Base-by-base conservation (phyloP, 495 filamentous ascomycete genomes). In the Penicillium chermesinum region DNA sequence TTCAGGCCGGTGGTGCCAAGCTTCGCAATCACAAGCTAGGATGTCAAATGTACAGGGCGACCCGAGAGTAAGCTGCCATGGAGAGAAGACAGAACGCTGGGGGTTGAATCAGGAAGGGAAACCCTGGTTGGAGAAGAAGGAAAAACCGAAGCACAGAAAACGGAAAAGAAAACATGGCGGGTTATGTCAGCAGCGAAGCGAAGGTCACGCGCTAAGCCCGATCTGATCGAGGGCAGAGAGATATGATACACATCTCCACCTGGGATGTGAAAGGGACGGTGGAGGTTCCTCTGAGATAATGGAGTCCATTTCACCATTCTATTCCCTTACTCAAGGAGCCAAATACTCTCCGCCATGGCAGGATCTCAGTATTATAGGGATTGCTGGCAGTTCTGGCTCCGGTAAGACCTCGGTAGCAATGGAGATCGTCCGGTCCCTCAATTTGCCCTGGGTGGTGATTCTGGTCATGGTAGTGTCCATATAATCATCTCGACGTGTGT, bases 401-500 rank as follows among this genome's bases (percentile, higher is more conserved):
- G 93, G 93, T 33, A 98, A 98, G 73, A 96, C 91, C n/a, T 95
- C 89, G 2, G 71, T 98, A 43, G 90, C 94, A 17, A 81, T 91
- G 51, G 89, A 90, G 40, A 95, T 98, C 54, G 89, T 97, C 43
- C 82, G 75, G 46, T 85, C 87, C 48, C 67, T 98, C 54, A 95
- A 91, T 68, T 72, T 97, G 42, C 93, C 93, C 36, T 98, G 93
- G 93, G 93, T 98, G 30, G 89, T 96, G 21, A 95, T 98, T 64
- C 68, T 98, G 53, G 91, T 89, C 25, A 96, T 98, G 82, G 90
- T 95, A 77, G 62, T 70, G 52, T 54, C 48, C 34, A 21, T 32
- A 15, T 30, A 18, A 17, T 17, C 22, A 44, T 38, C 17, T 12
- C 19, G 34, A 32, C 6, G 7, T 39, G 14, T 35, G 10, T 30